Base-by-base conservation (phyloP, 345 rosid genomes). In the Aethionema arabicum region DNA sequence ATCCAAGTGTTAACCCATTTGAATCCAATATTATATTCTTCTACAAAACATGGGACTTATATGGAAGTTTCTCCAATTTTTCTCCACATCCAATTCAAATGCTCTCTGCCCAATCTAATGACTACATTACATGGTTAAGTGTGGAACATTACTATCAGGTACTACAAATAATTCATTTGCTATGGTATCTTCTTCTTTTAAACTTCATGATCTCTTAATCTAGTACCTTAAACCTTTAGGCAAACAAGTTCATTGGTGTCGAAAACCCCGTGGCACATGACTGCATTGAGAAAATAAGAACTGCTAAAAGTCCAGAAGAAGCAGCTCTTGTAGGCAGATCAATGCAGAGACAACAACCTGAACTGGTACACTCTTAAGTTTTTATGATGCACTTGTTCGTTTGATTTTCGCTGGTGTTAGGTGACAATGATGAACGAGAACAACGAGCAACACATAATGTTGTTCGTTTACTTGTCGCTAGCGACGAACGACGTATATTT, bases 131-230 rank as follows among this genome's bases (percentile, higher is more conserved):
- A 42, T 89, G 98, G 98, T 69, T 85, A 14, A 83, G 71, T 62
- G 90, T 89, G 13, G 96, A 89, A 71, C 96, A 89, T 65, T 92
- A 78, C 72, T 92, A 89, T 72, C 96, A 92, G 96, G 96, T 88
- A 79, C 52, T 37, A 55, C 14, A 13, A 16, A 60, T 16, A 45
- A 8, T 38, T 11, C 32, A 43, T 46, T 33, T 68, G 32, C 27
- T n/a, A 37, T 38, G 38, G 13, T 56, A 11, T 68, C 37, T 64
- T 56, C 16, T 33, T 64, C 47, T 36, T 55, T 59, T 35, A 14
- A 27, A 46, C 31, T 13, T n/a, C 51, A 3, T 66, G 0, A 66
- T 56, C 11, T 46, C 35, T 73, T 2, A 52, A 8, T 30, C 6
- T 15, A 15, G 36, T 32, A n/a, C 44, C 5, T 8, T 44, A 48